Evolutionary conservation across 352 stramenopile species (phyloP), one percentile per base, ranked within the genome.

Genomic region (Phytophthora hibernalis): DNA sequence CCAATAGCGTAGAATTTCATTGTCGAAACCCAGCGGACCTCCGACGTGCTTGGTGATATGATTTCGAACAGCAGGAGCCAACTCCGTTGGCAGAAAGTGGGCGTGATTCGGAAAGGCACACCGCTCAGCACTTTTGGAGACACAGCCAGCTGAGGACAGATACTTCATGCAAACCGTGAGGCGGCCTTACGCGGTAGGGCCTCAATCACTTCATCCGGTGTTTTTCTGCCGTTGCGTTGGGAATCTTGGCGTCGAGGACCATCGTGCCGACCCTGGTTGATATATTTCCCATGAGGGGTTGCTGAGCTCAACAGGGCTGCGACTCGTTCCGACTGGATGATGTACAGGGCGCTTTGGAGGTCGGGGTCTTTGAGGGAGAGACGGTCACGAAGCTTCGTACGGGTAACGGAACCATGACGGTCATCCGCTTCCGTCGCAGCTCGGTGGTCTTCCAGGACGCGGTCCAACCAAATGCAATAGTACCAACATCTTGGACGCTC

Each of bases 291-390:
- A n/a, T n/a, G n/a, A n/a, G n/a, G n/a, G n/a, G n/a, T n/a, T n/a
- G n/a, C n/a, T n/a, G n/a, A n/a, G n/a, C n/a, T n/a, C 11, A 51
- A 21, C 1, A 28, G 18, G 3, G 53, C 40, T 7, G n/a, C n/a
- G n/a, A 64, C 15, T 10, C 55, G 31, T 30, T 64, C 55, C 5
- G 55, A 50, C 24, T 64, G 40, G 11, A 61, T 61, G 11, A 54
- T 15, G 42, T 54, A 61, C 2, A 61, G 40, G 0, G 54, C 54
- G 15, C 42, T 54, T 44, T 54, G 54, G 18, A 61, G 20, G 8
- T 61, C 42, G 3, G 54, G 54, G n/a, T 61, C 43, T 38, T 53
- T 28, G 3, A 61, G 7, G 0, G 42, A 54, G 18, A 61, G 3
- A 2, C 15, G 10, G 0, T 7, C 1, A 20, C 21, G 28, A 21